A percentile compares a stretch with the other conserved stretches of the same genome.
phyloP scores from a whole-genome alignment of 2,329 filamentous ascomycete genomes.

The Orbilia quercus region DNA sequence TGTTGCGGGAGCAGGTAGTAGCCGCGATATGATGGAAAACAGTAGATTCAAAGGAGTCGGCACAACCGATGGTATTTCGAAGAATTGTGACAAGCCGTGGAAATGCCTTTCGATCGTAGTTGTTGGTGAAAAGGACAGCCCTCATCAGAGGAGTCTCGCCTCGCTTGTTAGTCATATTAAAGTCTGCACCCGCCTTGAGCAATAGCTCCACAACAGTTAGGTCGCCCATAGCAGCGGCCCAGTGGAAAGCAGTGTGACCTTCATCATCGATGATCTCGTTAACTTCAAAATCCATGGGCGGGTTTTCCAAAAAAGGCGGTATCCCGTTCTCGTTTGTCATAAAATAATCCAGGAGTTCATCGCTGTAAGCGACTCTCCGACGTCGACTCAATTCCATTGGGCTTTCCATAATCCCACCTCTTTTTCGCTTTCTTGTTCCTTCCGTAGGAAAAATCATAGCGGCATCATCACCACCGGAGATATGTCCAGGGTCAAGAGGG shows the following conservation, averaged over 20 bases:
- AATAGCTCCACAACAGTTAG: slow-evolving; percentile 89
- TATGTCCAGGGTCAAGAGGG: slow-evolving; percentile 37
- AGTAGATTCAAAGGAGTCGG: slow-evolving; percentile 83
- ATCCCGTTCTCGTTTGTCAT: slow-evolving; percentile 84
- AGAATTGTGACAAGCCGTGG: slow-evolving; percentile 84
- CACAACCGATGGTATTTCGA: slow-evolving; percentile 80
- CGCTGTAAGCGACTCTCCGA: slow-evolving; percentile 84
- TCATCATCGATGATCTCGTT: slow-evolving; percentile 94
- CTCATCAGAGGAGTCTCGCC: slow-evolving; percentile 95
- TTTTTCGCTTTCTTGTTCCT: slow-evolving; percentile 77
- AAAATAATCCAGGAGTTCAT: slow-evolving; percentile 95
- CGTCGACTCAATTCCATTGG: slow-evolving; percentile 77
- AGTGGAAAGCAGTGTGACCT: slow-evolving; percentile 91
- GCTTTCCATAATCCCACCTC: slow-evolving; percentile 71
- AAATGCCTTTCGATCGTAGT: slow-evolving; percentile 92
- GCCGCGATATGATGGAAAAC: slow-evolving; percentile 95
- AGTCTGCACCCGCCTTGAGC: slow-evolving; percentile 79
- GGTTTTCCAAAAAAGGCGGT: slow-evolving; percentile 77
- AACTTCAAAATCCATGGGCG: slow-evolving; percentile 85
- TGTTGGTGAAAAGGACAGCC: slow-evolving; percentile 95
- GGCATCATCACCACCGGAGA: slow-evolving; percentile 38
- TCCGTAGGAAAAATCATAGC: slow-evolving; percentile 62
- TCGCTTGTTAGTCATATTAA: slow-evolving; percentile 75
- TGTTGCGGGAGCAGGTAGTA: slow-evolving; percentile 85
- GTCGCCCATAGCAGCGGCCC: slow-evolving; percentile 98